Evolutionary conservation across 148 eudicot genomes (phyloP).

Genomic region (Tetragonia tetragonoides): DNA sequence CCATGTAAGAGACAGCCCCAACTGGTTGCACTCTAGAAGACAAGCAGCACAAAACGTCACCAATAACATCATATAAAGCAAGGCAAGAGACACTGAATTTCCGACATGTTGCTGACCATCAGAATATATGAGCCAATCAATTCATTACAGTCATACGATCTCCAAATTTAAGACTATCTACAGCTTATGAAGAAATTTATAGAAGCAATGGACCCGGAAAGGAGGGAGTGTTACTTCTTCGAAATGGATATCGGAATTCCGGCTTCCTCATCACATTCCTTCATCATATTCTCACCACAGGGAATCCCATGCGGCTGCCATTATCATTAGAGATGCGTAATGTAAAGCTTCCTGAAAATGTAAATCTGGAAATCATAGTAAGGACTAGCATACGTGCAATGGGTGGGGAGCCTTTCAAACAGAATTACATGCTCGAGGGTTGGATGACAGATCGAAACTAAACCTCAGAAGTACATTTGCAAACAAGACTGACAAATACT

Average conservation of each 20-base stretch:
- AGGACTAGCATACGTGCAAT: not conserved
- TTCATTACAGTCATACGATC: not conserved
- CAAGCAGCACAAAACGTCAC: constrained; percentile 11
- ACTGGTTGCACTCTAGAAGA: constrained; percentile 66
- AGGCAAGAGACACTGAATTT: not conserved
- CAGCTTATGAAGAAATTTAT: not conserved
- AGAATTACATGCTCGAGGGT: not conserved
- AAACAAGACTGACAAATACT: constrained; percentile 1
- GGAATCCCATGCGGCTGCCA: constrained; percentile 81
- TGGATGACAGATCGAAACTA: not conserved
- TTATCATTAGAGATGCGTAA: constrained; percentile 13
- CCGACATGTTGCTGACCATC: not conserved
- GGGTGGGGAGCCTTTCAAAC: not conserved
- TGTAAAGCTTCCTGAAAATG: constrained; percentile 1
- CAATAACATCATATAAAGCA: not conserved
- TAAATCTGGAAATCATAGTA: not conserved
- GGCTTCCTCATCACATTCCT: constrained; percentile 96
- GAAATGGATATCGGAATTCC: constrained; percentile 75
- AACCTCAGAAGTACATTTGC: not conserved
- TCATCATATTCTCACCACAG: constrained; percentile 75
- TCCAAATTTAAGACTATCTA: not conserved
- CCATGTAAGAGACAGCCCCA: constrained; percentile 87
- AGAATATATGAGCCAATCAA: not conserved
- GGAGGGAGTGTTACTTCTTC: constrained; percentile 34
- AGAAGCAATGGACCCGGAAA: not conserved